These are phyloP conservation scores for Claviceps pazoutovae DNA, from an alignment of 2,329 filamentous ascomycete species.

Conservation along the genomic window DNA sequence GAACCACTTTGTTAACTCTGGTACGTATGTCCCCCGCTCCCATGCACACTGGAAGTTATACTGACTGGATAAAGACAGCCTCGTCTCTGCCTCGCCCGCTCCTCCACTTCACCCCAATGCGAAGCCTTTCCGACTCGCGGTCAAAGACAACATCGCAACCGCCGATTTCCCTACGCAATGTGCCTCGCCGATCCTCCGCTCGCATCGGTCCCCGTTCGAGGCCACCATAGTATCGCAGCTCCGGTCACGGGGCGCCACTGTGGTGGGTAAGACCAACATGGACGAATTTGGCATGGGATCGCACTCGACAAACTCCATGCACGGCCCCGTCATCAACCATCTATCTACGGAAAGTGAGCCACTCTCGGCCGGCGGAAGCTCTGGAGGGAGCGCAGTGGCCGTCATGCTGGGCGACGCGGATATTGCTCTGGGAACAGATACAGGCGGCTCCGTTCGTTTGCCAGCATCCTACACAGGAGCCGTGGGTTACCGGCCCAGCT, in stretches of 20 bases:
- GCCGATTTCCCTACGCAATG: slow-evolving; percentile 61
- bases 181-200: slow-evolving; percentile 59
- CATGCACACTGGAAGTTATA: neutral
- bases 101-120: slow-evolving; percentile 11
- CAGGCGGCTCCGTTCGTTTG: slow-evolving; percentile 74
- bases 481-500: slow-evolving; percentile 82
- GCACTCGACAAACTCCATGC: slow-evolving; percentile 57
- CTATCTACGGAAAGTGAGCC: slow-evolving; percentile 18
- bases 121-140: slow-evolving; percentile 35
- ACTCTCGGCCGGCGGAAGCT: slow-evolving; percentile 73
- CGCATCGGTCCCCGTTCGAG: slow-evolving; percentile 62
- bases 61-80: slow-evolving; percentile 1
- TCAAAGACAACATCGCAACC: slow-evolving; percentile 71
- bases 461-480: slow-evolving; percentile 77
- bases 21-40: slow-evolving; percentile 10
- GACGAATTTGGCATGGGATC: slow-evolving; percentile 97
- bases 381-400: slow-evolving; percentile 81
- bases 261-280: slow-evolving; percentile 77
- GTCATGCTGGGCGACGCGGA: slow-evolving; percentile 48
- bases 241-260: slow-evolving; percentile 42
- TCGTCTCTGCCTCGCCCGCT: slow-evolving; percentile 2
- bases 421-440: slow-evolving; percentile 78
- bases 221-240: slow-evolving; percentile 67
- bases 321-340: slow-evolving; percentile 48
- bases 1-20: slow-evolving; percentile 23